phyloP scores from a whole-genome alignment of 306 rosid genomes.

The Gastrolobium villosum region DNA sequence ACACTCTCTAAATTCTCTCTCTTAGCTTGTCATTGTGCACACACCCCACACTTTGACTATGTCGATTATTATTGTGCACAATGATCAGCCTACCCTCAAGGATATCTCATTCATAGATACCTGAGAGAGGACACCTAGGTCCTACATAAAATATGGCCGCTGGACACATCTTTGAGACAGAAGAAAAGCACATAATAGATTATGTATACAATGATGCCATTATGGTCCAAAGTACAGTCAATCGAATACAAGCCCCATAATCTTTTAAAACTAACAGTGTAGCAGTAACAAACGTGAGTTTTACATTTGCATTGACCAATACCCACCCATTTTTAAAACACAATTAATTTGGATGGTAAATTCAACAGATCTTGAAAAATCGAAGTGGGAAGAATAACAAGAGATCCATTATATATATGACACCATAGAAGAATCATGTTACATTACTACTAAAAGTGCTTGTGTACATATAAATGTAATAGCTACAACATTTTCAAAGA shows the following conservation, averaged over 20 bases:
- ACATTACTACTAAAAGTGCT: background rate
- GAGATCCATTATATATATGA: background rate
- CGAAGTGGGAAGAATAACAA: background rate
- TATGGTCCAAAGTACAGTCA: background rate
- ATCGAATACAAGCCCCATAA: background rate
- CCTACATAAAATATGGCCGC: no score
- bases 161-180: no score
- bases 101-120: no score
- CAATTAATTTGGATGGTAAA: background rate
- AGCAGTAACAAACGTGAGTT: background rate
- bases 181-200: no score
- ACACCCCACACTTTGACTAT: no score
- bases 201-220: background rate
- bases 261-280: background rate
- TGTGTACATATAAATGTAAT: background rate
- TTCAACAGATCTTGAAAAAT: background rate
- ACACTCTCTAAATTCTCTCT: no score
- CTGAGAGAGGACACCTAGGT: no score
- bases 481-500: background rate
- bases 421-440: background rate
- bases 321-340: background rate
- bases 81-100: no score
- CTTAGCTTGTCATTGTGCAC: no score
- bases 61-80: no score
- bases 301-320: constrained; percentile 6